Percentiles rank a stretch among this genome's conserved stretches.
phyloP scores from a whole-genome alignment of 1,284 basidiomycete species.

The Ganoderma boninense region DNA sequence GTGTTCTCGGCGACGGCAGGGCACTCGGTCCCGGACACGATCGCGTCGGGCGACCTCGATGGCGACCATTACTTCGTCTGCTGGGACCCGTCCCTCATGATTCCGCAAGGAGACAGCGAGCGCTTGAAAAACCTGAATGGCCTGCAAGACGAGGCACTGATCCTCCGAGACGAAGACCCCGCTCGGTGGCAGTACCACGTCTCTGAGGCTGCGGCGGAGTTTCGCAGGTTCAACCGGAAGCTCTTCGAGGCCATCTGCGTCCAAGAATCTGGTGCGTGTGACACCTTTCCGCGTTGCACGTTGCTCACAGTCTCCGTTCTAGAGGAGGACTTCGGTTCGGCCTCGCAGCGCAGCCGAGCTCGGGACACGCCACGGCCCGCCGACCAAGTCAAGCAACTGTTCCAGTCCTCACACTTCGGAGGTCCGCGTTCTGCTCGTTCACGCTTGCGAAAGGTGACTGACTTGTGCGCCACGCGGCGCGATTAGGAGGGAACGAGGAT shows the following conservation, averaged over 20 bases:
- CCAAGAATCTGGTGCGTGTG: constrained; percentile 10
- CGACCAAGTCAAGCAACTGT: constrained; percentile 24
- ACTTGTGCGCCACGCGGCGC: constrained; percentile 14
- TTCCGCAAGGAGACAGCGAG: constrained; percentile 17
- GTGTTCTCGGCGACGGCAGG: constrained; percentile 32
- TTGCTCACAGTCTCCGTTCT: not conserved
- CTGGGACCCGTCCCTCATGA: constrained; percentile 32
- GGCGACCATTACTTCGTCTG: constrained; percentile 34
- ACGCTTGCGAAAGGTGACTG: constrained; percentile 8
- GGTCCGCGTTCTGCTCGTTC: constrained; percentile 25
- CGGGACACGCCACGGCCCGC: constrained; percentile 13
- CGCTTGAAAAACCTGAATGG: not conserved
- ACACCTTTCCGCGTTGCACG: not conserved
- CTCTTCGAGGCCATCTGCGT: constrained; percentile 27
- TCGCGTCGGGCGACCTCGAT: constrained; percentile 36
- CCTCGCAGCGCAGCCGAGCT: constrained; percentile 5
- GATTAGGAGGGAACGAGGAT: constrained; percentile 22
- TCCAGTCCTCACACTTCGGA: constrained; percentile 32
- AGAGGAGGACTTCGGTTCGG: constrained; percentile 3
- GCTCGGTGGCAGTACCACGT: constrained; percentile 19
- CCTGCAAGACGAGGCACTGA: constrained; percentile 24
- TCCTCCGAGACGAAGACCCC: constrained; percentile 22
- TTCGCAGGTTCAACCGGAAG: constrained; percentile 25
- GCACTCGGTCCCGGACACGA: constrained; percentile 32
- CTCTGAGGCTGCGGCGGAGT: constrained; percentile 21